Evolutionary conservation across 2,329 filamentous ascomycete species (phyloP), one percentile per base, ranked within the genome.

Genomic region (Fusarium piperis): DNA sequence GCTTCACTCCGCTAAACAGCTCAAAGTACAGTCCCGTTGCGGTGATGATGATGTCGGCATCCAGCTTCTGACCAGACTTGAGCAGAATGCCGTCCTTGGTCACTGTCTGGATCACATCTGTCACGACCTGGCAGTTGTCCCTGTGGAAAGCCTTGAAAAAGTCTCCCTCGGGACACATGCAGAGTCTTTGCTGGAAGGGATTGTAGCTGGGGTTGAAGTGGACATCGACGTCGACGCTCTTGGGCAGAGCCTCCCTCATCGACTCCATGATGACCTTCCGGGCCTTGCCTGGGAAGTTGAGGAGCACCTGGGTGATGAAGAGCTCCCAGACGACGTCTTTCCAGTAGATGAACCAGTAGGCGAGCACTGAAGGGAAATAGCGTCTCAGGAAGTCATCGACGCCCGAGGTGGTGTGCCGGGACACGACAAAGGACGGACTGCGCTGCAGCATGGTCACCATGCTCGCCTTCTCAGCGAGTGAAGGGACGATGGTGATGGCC

Each of bases 391-490:
- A 73, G 8, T 72, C 77, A 36, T 83, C 79, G 3, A 83, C 52
- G 2, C 68, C 63, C 46, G 83, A 83, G 9, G 77, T 76, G 26
- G 85, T 83, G 0, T 86, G 81, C 2, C 89, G 73, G n/a, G 87
- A 83, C 48, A 92, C 73, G 62, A 95, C 86, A 75, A 93, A 95
- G 0, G 87, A 88, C 0, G 94, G 94, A 51, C 90, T 94, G 63
- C 94, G 89, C 81, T 97, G 94, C 3, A 97, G 86, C 89, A 95
- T 94, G 2, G 93, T 95, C 30, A 94, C 90, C 15, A 88, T 86
- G 6, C 81, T 82, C 6, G 92, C 93, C 39, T 86, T 88, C 46
- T 92, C 82, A 1, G 90, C 89, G 51, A 97, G 81, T 52, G 86
- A 88, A 1, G 94, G 94, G 4, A 97, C 79, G 1, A 97, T 85